Evolutionary conservation across 257 asterid genomes (phyloP), one percentile per base, ranked within the genome.

Genomic region (Ajuga chamaepitys): DNA sequence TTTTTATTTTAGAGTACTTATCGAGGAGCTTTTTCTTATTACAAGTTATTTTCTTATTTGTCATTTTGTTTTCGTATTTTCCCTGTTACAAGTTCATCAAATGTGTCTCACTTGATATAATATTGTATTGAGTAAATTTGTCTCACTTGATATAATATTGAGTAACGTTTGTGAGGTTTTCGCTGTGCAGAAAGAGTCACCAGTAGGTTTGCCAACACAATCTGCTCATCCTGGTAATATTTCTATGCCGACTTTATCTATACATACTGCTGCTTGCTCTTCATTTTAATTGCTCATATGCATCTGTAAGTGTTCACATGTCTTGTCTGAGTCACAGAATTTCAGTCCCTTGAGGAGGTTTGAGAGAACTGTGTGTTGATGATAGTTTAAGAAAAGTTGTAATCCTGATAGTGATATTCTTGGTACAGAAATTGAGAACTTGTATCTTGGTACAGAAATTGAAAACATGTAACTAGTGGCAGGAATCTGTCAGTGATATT

Each of bases 201-300:
- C 97, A 0, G 1, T 76, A 12, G 95, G 95, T 14, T 67, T 66
- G 76, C 80, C 88, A 14, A 89, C 97, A 2, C 80, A 85, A 47
- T 89, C 97, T 16, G 97, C 97, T 40, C 97, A 89, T 80, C 97
- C 97, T 25, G 97, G 97, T 89, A 85, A 62, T 16, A 13, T 66
- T 35, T 32, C 44, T 37, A 10, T 10, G 14, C 30, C 61, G 13
- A 24, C 25, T 4, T 24, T 22, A 25, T 13, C 38, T 25, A 13
- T 25, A 12, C 18, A 3, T 25, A 53, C 12, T 53, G 9, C n/a
- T 12, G 38, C 13, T 30, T 32, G 25, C 1, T 14, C 4, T 53
- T 28, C 25, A 24, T 25, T 7, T 5, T 21, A 12, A 25, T 13
- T 26, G 20, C 24, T 12, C 3, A 53, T n/a, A 11, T 30, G 42